Base-by-base conservation (phyloP, 768 basidiomycete genomes). In the Hydnomerulius pinastri region DNA sequence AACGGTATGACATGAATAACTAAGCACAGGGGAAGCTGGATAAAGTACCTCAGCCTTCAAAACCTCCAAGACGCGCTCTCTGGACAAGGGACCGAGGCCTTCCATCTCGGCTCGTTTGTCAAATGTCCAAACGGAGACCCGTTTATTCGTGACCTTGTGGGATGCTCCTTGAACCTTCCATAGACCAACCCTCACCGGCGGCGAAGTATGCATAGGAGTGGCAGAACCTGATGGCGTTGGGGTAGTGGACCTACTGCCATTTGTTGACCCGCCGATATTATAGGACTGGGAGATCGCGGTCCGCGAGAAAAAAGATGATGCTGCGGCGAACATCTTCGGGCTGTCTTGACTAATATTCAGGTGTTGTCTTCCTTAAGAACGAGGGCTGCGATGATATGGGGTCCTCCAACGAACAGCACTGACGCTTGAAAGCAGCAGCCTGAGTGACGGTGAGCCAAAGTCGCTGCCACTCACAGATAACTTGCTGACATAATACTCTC, bases 121-220 rank as follows among this genome's bases (percentile, higher is more conserved):
- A 56, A 90, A 88, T 23, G 80, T 79, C 96, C 96, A 99, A 15
- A 99, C 85, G 15, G 87, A 90, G 5, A 98, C 95, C 50, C 84
- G 86, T 69, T 98, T 97, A 55, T 78, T 80, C 2, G 90, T 98
- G 45, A 87, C 83, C 73, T 92, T 96, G 71, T 98, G 95, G 17
- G 78, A 80, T 2, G 89, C 97, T 2, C 83, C 77, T 54, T 93
- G 85, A 1, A 98, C 87, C 61, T 79, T 86, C 97, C 97, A 98
- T 46, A 92, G 71, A 2, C 96, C 96, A 8, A 94, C 82, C 55
- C 72, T 75, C 53, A 90, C 82, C 12, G 86, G 64, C 39, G 70
- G 63, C 8, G 77, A 61, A 4, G 73, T 47, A 29, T 82, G 76
- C 11, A 77, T 61, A 49, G 72, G 38, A 46, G 60, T 43, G 3